Evolutionary conservation across 1,139 yeast species (phyloP), one percentile per base, ranked within the genome.

Genomic region (Waltiozyma sp.): DNA sequence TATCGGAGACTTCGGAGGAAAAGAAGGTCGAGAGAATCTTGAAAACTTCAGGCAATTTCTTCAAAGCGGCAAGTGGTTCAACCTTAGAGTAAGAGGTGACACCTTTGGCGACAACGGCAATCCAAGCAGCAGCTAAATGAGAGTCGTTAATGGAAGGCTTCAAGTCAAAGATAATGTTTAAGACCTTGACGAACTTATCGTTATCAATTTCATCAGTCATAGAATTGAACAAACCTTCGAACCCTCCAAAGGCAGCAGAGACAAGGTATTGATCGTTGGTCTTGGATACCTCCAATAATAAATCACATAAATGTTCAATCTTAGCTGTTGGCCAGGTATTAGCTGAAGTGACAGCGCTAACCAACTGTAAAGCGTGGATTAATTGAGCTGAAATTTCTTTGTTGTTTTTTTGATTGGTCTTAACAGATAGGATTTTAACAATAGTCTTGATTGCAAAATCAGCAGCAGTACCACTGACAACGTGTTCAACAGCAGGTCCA

Each of bases 91-190:
- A 86, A 7, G 89, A 73, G 42, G 78, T 77, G 49, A 84, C 69
- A 40, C 93, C 95, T 57, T 87, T 88, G 8, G 96, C 94, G 37
- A 91, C 75, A 23, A 88, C 95, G 1, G 96, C 95, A 41, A 88
- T 73, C 98, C 98, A 91, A 10, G 96, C 76, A 16, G 94, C 96
- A 15, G 93, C 87, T 52, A 91, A 72, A 60, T 87, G 89, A 38
- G 81, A 70, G 57, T 91, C 98, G 53, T 81, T 83, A 24, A 75
- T 60, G 1, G 94, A 72, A 7, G 98, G 98, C 51, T 80, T 80
- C 57, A 89, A 70, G 48, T 84, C 86, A 53, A 86, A 74, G 40
- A 91, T 78, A 37, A 84, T 73, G 53, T 82, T 77, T 47, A 88
- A 66, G 15, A 86, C 80, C 44, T 68, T 73, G 21, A 72, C 61